Evolutionary conservation across 2,329 filamentous ascomycete species (phyloP), one percentile per base, ranked within the genome.

Genomic region (Stagonosporopsis rhizophila): DNA sequence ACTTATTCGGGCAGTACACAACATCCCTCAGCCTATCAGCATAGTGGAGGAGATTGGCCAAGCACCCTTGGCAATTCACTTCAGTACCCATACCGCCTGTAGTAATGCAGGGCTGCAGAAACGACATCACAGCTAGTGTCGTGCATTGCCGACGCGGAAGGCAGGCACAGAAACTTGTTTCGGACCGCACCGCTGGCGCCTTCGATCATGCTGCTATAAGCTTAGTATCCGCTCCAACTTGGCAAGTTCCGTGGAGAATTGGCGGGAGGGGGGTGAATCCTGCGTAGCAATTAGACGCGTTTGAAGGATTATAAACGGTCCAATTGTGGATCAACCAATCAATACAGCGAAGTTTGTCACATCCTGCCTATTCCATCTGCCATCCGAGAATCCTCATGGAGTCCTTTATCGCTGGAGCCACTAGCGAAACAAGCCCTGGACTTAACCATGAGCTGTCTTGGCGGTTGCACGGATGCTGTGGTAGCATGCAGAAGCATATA

Each of bases 1-100:
- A 32, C 45, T 27, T 22, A 1, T 39, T 45, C n/a, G 20, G 40
- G 35, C n/a, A 44, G 32, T 49, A 6, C 25, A 49, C 40, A 35
- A 50, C 11, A 23, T 12, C 23, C 3, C 34, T 2, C 22, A 17
- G 27, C 52, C 45, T 50, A 55, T 49, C 40, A 45, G 14, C 2
- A 30, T 11, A 5, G 17, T 25, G 9, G 30, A 47, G 19, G 30
- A 50, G 34, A 45, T 37, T 49, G 32, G 52, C 52, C 45, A 50
- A 55, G 52, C 49, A 34, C 34, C 39, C 52, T 55, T 55, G 52
- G 52, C 52, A 38, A 20, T 55, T 55, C 52, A 44, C 32, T 55
- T 40, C 27, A 55, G 32, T 25, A 44, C 20, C n/a, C 48, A 22
- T 25, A 35, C 40, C 40, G 20, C 25, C 30, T 39, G 45, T 49